These are phyloP conservation scores for Cadophora sp. DNA, from an alignment of 2,329 filamentous ascomycete species.

Conservation along the genomic window DNA sequence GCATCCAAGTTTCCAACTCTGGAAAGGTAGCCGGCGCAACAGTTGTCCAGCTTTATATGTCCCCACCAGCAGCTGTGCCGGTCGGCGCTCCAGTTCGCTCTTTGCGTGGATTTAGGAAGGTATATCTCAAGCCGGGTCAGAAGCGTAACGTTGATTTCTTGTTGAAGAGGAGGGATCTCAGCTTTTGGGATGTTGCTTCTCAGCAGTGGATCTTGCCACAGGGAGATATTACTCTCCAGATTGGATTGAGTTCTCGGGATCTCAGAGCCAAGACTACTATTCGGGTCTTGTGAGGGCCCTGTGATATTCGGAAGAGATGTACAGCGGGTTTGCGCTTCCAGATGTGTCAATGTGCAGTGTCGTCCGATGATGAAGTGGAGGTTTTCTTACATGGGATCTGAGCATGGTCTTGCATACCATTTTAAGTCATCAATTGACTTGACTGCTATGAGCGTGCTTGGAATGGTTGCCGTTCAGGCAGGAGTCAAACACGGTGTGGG, in stretches of 20 bases:
- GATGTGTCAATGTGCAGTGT: too few relatives aligned
- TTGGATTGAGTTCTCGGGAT: conserved; percentile 33
- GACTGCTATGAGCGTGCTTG: too few relatives aligned
- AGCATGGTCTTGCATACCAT: too few relatives aligned
- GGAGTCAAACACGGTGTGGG: too few relatives aligned
- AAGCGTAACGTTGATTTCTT: conserved; percentile 54
- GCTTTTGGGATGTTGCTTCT: conserved; percentile 65
- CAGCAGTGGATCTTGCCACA: conserved; percentile 25
- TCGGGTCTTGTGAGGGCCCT: conserved; percentile 14
- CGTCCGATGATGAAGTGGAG: too few relatives aligned
- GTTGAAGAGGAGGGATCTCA: conserved; percentile 65
- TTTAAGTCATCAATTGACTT: too few relatives aligned
- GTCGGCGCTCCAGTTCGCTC: conserved; percentile 58
- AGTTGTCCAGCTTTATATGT: conserved; percentile 12
- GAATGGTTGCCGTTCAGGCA: too few relatives aligned
- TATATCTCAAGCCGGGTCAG: conserved; percentile 54
- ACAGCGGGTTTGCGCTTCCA: too few relatives aligned
- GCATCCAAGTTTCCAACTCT: conserved; percentile 58
- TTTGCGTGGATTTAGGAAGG: conserved; percentile 68
- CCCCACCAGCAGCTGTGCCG: conserved; percentile 20
- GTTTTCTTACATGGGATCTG: too few relatives aligned
- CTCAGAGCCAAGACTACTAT: conserved; percentile 10
- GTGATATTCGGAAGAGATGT: not conserved
- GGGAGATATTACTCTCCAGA: conserved; percentile 22
- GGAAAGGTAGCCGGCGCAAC: conserved; percentile 46